These are phyloP conservation scores for Fusarium sterilihyphosum DNA, from an alignment of 2,329 filamentous ascomycete genomes.

Conservation along the genomic window DNA sequence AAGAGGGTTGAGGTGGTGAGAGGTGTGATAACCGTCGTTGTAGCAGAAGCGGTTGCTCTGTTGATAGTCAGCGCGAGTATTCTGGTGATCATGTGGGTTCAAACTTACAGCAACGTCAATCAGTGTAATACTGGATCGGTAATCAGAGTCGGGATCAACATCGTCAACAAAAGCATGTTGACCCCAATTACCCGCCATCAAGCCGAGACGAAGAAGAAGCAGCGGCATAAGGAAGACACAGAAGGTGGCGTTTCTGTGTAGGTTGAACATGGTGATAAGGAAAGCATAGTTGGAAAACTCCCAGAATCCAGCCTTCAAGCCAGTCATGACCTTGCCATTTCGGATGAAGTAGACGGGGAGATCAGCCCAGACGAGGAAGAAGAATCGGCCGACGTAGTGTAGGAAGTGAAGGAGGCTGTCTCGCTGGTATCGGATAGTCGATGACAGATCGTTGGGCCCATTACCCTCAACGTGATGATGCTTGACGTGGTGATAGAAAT, in stretches of 20 bases:
- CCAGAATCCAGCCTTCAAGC: slow-evolving; percentile 66
- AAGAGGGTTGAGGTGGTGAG: slow-evolving; percentile 80
- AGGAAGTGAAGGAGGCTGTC: slow-evolving; percentile 73
- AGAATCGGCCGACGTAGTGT: slow-evolving; percentile 78
- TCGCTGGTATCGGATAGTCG: slow-evolving; percentile 79
- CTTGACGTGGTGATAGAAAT: slow-evolving; percentile 88
- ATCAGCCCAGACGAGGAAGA: slow-evolving; percentile 78
- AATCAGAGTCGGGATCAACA: slow-evolving; percentile 79
- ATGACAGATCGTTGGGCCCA: slow-evolving; percentile 78
- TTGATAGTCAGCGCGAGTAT: not conserved
- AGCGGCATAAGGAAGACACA: slow-evolving; percentile 76
- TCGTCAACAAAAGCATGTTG: slow-evolving; percentile 85
- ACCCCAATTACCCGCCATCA: slow-evolving; percentile 88
- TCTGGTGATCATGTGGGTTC: no score
- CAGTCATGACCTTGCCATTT: slow-evolving; percentile 66
- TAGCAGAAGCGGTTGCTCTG: slow-evolving; percentile 85
- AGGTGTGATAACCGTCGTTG: slow-evolving; percentile 86
- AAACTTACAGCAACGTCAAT: slow-evolving; percentile 78
- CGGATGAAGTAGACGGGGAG: slow-evolving; percentile 77
- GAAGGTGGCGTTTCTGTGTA: slow-evolving; percentile 65
- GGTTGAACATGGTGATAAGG: slow-evolving; percentile 57
- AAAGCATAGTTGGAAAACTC: slow-evolving; percentile 70
- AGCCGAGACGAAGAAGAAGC: slow-evolving; percentile 70
- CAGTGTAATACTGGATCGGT: slow-evolving; percentile 79
- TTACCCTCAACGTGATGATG: slow-evolving; percentile 87